Conservation (phyloP, 1,284 basidiomycete species). For the Sutorius eximius region DNA sequence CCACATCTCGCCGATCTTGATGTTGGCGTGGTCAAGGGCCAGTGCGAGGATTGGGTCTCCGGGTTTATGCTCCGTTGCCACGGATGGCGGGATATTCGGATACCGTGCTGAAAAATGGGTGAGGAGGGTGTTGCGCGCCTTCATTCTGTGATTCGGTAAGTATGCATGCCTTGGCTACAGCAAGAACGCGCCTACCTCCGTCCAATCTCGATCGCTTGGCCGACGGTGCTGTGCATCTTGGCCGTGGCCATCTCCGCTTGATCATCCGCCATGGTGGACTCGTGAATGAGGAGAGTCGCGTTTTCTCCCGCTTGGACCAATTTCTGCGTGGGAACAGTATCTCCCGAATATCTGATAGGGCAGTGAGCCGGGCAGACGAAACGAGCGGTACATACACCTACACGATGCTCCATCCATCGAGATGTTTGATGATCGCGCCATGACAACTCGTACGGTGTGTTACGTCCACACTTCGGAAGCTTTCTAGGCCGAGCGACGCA, state of each 20-base stretch:
- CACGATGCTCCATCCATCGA: slow-evolving; percentile 81
- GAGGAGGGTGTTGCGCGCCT: slow-evolving; percentile 77
- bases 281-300: slow-evolving; percentile 88
- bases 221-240: slow-evolving; percentile 89
- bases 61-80: slow-evolving; percentile 16
- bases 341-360: slow-evolving; percentile 71
- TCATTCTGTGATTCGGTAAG: slow-evolving; percentile 58
- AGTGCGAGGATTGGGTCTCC: slow-evolving; percentile 58
- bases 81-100: slow-evolving; percentile 70
- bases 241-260: slow-evolving; percentile 67
- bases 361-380: slow-evolving; percentile 8
- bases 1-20: slow-evolving; percentile 78
- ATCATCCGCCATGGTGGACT: slow-evolving; percentile 86
- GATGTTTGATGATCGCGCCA: slow-evolving; percentile 68
- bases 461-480: slow-evolving; percentile 68
- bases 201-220: slow-evolving; percentile 83
- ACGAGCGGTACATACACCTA: slow-evolving; percentile 40
- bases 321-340: slow-evolving; percentile 77
- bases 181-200: slow-evolving; percentile 46
- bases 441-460: slow-evolving; percentile 73
- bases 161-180: not conserved
- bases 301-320: slow-evolving; percentile 67
- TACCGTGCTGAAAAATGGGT: slow-evolving; percentile 97
- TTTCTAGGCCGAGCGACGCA: slow-evolving; percentile 49
- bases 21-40: slow-evolving; percentile 79